Percentiles rank a stretch among this genome's conserved stretches.
Conservation (phyloP, 2,329 filamentous ascomycete genomes). For the Verticillium zaregamsianum region DNA sequence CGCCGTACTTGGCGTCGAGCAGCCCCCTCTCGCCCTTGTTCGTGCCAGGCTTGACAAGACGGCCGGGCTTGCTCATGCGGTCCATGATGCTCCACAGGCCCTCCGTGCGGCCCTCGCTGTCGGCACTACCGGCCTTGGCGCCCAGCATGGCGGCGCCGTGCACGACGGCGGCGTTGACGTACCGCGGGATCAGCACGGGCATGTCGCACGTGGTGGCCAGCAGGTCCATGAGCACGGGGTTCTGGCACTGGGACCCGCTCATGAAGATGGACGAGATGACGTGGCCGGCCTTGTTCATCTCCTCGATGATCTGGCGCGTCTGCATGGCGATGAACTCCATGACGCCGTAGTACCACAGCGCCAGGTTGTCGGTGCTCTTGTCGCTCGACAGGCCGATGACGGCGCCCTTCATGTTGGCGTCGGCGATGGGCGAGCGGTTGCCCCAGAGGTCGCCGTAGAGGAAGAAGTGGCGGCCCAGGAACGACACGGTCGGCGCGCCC, state of each 20-base stretch:
- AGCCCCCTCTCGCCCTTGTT: constrained; percentile 73
- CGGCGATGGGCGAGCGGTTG: constrained; percentile 90
- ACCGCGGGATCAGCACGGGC: constrained; percentile 89
- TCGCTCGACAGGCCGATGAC: constrained; percentile 85
- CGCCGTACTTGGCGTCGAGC: constrained; percentile 82
- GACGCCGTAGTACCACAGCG: constrained; percentile 88
- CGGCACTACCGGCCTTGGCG: constrained; percentile 88
- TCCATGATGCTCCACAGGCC: constrained; percentile 97
- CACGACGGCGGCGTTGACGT: constrained; percentile 92
- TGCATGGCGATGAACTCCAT: constrained; percentile 99
- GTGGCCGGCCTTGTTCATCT: constrained; percentile 90
- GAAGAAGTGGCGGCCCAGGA: constrained; percentile 90
- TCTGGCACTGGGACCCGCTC: constrained; percentile 97
- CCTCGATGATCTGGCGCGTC: constrained; percentile 89
- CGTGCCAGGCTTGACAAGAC: constrained; percentile 70
- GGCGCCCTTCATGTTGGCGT: constrained; percentile 87
- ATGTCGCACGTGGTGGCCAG: constrained; percentile 87
- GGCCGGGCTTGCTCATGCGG: constrained; percentile 90
- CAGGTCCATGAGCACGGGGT: constrained; percentile 84
- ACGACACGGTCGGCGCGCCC: constrained; percentile 72
- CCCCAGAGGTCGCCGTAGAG: constrained; percentile 98
- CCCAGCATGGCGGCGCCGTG: constrained; percentile 98
- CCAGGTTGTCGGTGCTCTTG: constrained; percentile 80
- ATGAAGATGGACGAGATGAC: constrained; percentile 92
- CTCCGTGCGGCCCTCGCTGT: constrained; percentile 73